These are phyloP conservation scores for Piper longum DNA, from an alignment of 164 flowering plant genomes.

Conservation along the genomic window DNA sequence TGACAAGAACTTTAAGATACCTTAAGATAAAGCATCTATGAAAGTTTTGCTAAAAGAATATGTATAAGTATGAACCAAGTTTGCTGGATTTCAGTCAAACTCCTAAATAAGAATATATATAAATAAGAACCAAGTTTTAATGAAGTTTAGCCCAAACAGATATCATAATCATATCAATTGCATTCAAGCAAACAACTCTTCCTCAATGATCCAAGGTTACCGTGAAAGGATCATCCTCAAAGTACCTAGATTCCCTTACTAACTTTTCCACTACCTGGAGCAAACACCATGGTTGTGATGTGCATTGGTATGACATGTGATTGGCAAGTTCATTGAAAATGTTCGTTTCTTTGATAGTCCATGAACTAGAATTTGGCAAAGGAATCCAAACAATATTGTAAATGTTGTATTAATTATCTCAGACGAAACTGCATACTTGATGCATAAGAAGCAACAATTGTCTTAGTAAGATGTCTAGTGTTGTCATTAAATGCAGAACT, in stretches of 20 bases:
- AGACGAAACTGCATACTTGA: slow-evolving; percentile 25
- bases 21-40: too few relatives aligned
- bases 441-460: slow-evolving; percentile 34
- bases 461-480: slow-evolving; percentile 38
- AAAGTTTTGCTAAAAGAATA: too few relatives aligned
- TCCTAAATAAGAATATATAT: slow-evolving; percentile 22
- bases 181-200: slow-evolving; percentile 32
- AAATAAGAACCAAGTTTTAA: slow-evolving; percentile 6
- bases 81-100: too few relatives aligned
- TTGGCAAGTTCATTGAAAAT: slow-evolving; percentile 29
- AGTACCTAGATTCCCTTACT: slow-evolving; percentile 36
- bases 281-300: slow-evolving; percentile 44
- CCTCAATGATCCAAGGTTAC: slow-evolving; percentile 56
- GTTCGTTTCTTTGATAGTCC: slow-evolving; percentile 33
- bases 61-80: too few relatives aligned
- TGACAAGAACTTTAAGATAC: too few relatives aligned
- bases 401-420: slow-evolving; percentile 10
- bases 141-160: slow-evolving; percentile 24
- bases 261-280: slow-evolving; percentile 24
- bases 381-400: slow-evolving; percentile 69
- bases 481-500: slow-evolving; percentile 50
- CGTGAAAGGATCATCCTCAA: slow-evolving; percentile 38
- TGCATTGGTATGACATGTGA: slow-evolving; percentile 51
- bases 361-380: slow-evolving; percentile 23
- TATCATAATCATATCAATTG: slow-evolving; percentile 47